phyloP scores from a whole-genome alignment of 306 rosid species.

The Luffa aegyptiaca region DNA sequence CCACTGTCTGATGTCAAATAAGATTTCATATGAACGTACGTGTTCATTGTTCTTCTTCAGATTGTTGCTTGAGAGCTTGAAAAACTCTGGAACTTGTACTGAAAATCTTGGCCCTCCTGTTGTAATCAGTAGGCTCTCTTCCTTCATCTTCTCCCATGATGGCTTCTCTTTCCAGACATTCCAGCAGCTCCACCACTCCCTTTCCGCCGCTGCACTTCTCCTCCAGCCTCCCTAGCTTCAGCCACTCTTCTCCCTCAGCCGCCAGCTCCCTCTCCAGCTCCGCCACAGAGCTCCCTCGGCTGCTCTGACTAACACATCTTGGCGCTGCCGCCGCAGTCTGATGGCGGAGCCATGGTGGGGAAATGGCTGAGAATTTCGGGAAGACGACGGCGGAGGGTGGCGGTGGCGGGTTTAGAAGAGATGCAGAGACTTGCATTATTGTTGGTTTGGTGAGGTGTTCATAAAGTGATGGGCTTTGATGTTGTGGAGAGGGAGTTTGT shows the following conservation, averaged over 20 bases:
- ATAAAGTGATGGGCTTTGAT: background rate
- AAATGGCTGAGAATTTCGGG: background rate
- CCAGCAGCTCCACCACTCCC: slow-evolving; percentile 49
- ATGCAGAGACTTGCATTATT: background rate
- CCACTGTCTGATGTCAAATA: background rate
- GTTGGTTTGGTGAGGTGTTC: background rate
- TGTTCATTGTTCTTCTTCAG: background rate
- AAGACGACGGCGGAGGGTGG: background rate
- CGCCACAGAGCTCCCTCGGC: slow-evolving; percentile 5
- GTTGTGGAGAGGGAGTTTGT: background rate
- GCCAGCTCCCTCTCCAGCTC: slow-evolving; percentile 38
- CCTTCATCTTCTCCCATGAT: slow-evolving; percentile 86
- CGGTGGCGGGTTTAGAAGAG: background rate
- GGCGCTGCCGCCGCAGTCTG: background rate
- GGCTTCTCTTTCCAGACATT: slow-evolving; percentile 73
- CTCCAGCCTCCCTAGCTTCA: slow-evolving; percentile 18
- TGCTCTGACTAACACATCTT: slow-evolving; percentile 2
- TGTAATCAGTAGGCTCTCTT: slow-evolving; percentile 55
- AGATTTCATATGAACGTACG: background rate
- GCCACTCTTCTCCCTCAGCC: slow-evolving; percentile 31
- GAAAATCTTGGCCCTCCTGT: slow-evolving; percentile 70
- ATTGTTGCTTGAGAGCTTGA: slow-evolving; percentile 54
- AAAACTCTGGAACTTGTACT: slow-evolving; percentile 47
- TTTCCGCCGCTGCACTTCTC: slow-evolving; percentile 46
- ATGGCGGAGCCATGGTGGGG: background rate